Percentiles rank a stretch among this genome's conserved stretches.
These are phyloP conservation scores for Thalassiosira mediterranea DNA, from an alignment of 352 stramenopile species.

Conservation along the genomic window DNA sequence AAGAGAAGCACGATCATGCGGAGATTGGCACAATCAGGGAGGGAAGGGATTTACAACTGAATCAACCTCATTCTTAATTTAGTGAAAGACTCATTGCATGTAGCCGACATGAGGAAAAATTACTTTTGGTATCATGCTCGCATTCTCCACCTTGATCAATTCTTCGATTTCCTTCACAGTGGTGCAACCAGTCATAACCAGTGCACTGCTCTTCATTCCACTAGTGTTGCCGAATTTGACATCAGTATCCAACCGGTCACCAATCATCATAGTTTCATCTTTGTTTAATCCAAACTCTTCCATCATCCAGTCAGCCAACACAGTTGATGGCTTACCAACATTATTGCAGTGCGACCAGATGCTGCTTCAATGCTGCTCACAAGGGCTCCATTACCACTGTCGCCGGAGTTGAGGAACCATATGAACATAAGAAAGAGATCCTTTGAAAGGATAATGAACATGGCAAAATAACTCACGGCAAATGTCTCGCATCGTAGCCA, in stretches of 20 bases:
- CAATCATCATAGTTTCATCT: constrained; percentile 78
- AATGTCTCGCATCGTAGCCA: constrained; percentile 63
- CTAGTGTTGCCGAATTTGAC: constrained; percentile 79
- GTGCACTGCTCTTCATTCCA: constrained; percentile 67
- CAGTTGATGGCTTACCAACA: constrained; percentile 80
- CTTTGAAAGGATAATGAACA: too few species aligned
- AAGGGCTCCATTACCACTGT: constrained; percentile 79
- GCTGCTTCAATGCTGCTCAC: constrained; percentile 71
- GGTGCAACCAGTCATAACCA: constrained; percentile 84
- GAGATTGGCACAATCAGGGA: too few species aligned
- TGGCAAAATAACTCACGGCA: too few species aligned
- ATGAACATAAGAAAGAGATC: too few species aligned
- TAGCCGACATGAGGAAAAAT: constrained; percentile 53
- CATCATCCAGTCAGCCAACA: constrained; percentile 63
- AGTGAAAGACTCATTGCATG: too few species aligned
- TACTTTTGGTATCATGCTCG: constrained; percentile 33
- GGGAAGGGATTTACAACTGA: too few species aligned
- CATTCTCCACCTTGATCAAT: constrained; percentile 24
- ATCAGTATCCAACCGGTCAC: constrained; percentile 86
- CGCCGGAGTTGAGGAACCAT: too few species aligned
- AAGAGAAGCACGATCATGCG: too few species aligned
- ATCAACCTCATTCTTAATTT: too few species aligned
- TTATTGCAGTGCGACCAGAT: constrained; percentile 69
- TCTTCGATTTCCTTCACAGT: constrained; percentile 58
- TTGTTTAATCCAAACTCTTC: constrained; percentile 55